These are phyloP conservation scores for Syzygium aqueum DNA, from an alignment of 345 rosid genomes.

Conservation along the genomic window DNA sequence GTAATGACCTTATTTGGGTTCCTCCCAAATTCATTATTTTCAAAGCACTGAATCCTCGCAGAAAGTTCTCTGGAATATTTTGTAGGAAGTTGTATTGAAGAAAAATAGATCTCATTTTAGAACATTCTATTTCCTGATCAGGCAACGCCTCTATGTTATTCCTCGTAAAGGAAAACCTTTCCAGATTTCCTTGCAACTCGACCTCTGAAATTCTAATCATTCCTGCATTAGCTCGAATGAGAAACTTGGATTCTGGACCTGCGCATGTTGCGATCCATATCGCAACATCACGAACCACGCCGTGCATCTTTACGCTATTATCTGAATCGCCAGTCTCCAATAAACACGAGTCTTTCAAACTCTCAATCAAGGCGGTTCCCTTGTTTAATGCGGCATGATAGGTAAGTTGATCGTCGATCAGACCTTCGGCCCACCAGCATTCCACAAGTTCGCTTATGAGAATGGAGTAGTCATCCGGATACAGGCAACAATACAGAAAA, in stretches of 20 bases:
- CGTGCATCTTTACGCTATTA: conserved; percentile 39
- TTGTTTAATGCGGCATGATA: conserved; percentile 12
- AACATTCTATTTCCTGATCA: conserved; percentile 10
- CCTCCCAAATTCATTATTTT: conserved; percentile 22
- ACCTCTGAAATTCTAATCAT: conserved; percentile 8
- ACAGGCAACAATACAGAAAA: conserved; percentile 35
- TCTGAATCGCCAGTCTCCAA: conserved; percentile 24
- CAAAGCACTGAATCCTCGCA: conserved; percentile 18
- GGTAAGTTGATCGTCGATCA: conserved; percentile 17
- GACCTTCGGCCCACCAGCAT: conserved; percentile 36
- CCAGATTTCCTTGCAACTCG: conserved; percentile 12
- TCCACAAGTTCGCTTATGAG: conserved; percentile 21
- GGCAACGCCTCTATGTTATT: conserved; percentile 9
- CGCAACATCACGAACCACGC: conserved; percentile 36
- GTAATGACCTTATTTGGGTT: conserved; percentile 19
- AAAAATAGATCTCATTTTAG: conserved; percentile 15
- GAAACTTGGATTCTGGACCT: conserved; percentile 14
- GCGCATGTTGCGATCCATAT: conserved; percentile 17
- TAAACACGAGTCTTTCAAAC: conserved; percentile 32
- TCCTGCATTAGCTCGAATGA: conserved; percentile 20
- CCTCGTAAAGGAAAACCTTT: conserved; percentile 35
- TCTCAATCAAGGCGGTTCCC: conserved; percentile 31
- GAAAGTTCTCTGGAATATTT: conserved; percentile 11
- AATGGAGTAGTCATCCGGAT: conserved; percentile 31
- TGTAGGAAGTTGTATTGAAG: conserved; percentile 24